These are phyloP conservation scores for Adiantum capillusveneris DNA, from an alignment of 75 land plant genomes.

Conservation along the genomic window DNA sequence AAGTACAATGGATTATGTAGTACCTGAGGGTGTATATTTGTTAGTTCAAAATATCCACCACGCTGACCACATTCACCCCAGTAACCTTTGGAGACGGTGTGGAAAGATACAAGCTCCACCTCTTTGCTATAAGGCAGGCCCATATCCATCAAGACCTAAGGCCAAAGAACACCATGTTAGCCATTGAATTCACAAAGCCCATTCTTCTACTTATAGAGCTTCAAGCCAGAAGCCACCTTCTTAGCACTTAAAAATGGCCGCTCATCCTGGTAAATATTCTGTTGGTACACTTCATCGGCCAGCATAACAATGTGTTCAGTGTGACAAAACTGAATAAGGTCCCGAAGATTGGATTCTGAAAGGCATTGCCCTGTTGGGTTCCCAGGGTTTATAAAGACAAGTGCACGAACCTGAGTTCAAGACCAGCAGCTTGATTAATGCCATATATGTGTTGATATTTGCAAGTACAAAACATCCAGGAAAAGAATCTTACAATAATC, in stretches of 20 bases:
- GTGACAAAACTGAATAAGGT: slow-evolving; percentile 67
- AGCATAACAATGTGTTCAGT: slow-evolving; percentile 63
- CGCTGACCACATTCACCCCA: slow-evolving; percentile 99
- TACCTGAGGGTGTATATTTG: slow-evolving; percentile 85
- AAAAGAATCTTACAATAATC: slow-evolving; percentile 54
- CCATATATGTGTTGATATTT: too few species aligned
- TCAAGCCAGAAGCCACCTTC: slow-evolving; percentile 43
- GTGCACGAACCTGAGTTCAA: slow-evolving; percentile 76
- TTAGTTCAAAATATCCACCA: slow-evolving; percentile 96
- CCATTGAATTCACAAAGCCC: not conserved
- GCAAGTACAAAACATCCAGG: not conserved
- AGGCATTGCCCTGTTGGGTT: slow-evolving; percentile 98
- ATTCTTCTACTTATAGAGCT: not conserved
- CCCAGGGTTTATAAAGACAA: slow-evolving; percentile 99
- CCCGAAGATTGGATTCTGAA: slow-evolving; percentile 57
- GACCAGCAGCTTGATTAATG: too few species aligned
- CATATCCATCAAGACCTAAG: slow-evolving; percentile 80
- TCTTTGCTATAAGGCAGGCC: slow-evolving; percentile 67
- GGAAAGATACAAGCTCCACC: slow-evolving; percentile 85
- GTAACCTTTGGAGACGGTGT: slow-evolving; percentile 95
- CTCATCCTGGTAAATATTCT: slow-evolving; percentile 93
- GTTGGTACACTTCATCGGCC: slow-evolving; percentile 97
- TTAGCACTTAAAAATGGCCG: slow-evolving; percentile 91
- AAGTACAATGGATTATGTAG: too few species aligned
- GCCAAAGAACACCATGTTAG: not conserved